Conservation (phyloP, 2,329 filamentous ascomycete genomes). For the Penicillium sp. region DNA sequence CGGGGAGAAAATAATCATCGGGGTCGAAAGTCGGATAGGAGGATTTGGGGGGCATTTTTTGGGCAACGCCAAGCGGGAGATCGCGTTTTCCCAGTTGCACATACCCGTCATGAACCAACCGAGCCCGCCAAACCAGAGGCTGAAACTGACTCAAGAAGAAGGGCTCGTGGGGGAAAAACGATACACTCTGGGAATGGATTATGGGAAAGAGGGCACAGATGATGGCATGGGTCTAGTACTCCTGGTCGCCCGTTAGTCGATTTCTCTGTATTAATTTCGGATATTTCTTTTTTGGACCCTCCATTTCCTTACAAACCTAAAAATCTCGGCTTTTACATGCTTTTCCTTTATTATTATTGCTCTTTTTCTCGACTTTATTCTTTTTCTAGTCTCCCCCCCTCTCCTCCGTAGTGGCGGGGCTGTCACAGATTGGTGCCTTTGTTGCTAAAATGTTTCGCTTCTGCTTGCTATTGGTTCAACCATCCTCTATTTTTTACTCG, state of each 20-base stretch:
- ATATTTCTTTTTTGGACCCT: not conserved
- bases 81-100: constrained; percentile 15
- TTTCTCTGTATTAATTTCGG: constrained; percentile 12
- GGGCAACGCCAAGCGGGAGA: constrained; percentile 10
- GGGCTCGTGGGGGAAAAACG: constrained; percentile 11
- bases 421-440: constrained; percentile 1
- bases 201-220: constrained; percentile 8
- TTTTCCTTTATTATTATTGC: constrained; percentile 5
- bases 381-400: not conserved
- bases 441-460: not conserved
- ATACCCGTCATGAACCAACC: constrained; percentile 15
- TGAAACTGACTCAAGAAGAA: constrained; percentile 30
- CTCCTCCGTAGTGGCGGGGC: not conserved
- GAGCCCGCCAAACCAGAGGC: constrained; percentile 19
- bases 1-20: not conserved
- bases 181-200: constrained; percentile 2
- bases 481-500: not conserved
- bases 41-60: not conserved
- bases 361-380: constrained; percentile 13
- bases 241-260: not conserved
- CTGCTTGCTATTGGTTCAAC: not conserved
- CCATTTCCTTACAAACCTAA: not conserved
- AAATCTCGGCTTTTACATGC: constrained; percentile 2
- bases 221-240: not conserved
- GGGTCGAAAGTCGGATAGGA: not conserved